Conservation (phyloP, 805 yeast genomes). For the Kodamaea jinghongensis region DNA sequence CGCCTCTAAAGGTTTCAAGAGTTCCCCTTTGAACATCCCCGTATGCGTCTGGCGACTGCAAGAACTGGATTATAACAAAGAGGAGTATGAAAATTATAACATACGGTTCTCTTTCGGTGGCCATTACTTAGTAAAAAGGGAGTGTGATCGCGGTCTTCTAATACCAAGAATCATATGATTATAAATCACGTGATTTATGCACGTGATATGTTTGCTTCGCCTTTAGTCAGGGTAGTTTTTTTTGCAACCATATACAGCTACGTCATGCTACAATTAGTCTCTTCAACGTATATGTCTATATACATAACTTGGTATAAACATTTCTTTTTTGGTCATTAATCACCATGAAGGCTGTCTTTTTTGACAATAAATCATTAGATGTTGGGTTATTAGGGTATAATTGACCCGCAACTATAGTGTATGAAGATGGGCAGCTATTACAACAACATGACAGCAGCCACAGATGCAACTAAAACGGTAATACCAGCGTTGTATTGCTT, state of each 20-base stretch:
- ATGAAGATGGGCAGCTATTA: conserved; percentile 8
- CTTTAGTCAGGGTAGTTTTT: too few relatives aligned
- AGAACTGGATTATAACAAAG: too few relatives aligned
- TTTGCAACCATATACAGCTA: not conserved
- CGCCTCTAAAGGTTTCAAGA: conserved; percentile 23
- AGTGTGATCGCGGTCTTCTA: too few relatives aligned
- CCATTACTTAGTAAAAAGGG: too few relatives aligned
- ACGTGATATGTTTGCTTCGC: too few relatives aligned
- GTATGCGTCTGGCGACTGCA: conserved; percentile 14
- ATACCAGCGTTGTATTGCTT: conserved; percentile 7
- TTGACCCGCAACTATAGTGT: conserved; percentile 16
- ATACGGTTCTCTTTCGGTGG: too few relatives aligned
- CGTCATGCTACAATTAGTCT: not conserved
- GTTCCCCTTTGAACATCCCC: conserved; percentile 25
- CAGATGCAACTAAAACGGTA: conserved; percentile 10
- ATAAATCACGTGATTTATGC: too few relatives aligned
- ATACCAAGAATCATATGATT: too few relatives aligned
- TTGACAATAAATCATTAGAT: conserved; percentile 6
- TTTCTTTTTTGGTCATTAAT: conserved; percentile 6
- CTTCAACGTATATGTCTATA: conserved; percentile 3
- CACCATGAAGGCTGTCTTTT: conserved; percentile 3
- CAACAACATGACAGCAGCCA: conserved; percentile 14
- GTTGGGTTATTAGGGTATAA: conserved; percentile 8
- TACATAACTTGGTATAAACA: conserved; percentile 6
- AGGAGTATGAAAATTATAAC: too few relatives aligned